phyloP scores from a whole-genome alignment of 2,329 filamentous ascomycete species.

The Colletotrichum sp. region DNA sequence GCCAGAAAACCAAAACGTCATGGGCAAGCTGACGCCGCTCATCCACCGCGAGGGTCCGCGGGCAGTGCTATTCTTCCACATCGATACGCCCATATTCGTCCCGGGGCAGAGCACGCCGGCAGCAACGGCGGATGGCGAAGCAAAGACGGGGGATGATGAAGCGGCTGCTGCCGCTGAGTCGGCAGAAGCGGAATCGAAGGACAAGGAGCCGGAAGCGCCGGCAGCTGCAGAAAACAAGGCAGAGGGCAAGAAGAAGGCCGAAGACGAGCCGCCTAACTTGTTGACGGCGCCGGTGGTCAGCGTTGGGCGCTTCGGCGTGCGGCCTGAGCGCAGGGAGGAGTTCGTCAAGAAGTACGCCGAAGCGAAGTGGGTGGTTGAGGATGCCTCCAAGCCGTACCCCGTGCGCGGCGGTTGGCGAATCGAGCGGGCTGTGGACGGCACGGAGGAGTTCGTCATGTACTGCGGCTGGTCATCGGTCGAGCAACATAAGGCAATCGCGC shows the following conservation, averaged over 20 bases:
- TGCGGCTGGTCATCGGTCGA: conserved; percentile 40
- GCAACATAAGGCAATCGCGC: conserved; percentile 33
- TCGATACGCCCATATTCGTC: conserved; percentile 35
- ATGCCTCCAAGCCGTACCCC: conserved; percentile 31
- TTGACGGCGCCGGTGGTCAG: conserved; percentile 36
- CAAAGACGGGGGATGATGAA: not conserved
- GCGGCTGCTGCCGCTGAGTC: not conserved
- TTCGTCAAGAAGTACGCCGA: conserved; percentile 38
- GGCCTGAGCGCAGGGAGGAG: conserved; percentile 30
- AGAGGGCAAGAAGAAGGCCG: conserved; percentile 8
- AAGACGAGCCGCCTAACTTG: conserved; percentile 1
- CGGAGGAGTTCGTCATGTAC: conserved; percentile 46
- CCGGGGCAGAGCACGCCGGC: not conserved
- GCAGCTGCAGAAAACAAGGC: not conserved
- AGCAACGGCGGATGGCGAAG: not conserved
- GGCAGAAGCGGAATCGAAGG: not conserved
- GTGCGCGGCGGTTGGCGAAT: conserved; percentile 47
- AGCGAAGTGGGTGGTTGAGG: conserved; percentile 34
- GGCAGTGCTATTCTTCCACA: conserved; percentile 45
- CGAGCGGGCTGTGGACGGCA: conserved; percentile 37
- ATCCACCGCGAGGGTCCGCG: conserved; percentile 34
- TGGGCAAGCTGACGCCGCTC: conserved; percentile 35
- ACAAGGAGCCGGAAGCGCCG: not conserved
- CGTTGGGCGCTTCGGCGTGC: conserved; percentile 38
- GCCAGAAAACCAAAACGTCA: conserved; percentile 41